Base-by-base conservation (phyloP, 1,139 yeast species). In the Meyerozyma elateridarum region DNA sequence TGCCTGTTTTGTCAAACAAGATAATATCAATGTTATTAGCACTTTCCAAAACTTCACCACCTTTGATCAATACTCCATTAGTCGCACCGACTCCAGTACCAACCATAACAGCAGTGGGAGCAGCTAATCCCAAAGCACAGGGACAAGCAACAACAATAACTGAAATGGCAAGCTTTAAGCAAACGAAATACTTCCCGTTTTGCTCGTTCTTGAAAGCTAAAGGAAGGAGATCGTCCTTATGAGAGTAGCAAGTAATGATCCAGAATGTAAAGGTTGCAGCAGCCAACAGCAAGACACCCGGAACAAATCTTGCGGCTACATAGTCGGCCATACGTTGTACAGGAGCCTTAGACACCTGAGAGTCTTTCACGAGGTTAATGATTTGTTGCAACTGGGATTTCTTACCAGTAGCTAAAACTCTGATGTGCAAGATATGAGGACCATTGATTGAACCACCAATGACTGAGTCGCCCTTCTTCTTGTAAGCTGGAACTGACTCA, bases 91-190 rank as follows among this genome's bases (percentile, higher is more conserved):
- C 83, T 16, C 98, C 98, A 2, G 97, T 89, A 5, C 97, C 98
- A 4, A 91, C 98, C 96, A 91, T 89, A 4, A 93, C 85, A 0
- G 98, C 98, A 1, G 98, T 91, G 0, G 98, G 98, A 0, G 98
- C 95, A 6, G 96, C 96, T 33, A 91, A 68, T 2, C 98, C 98
- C 20, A 91, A 64, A 0, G 97, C 97, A 70, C 97, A 91, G 0
- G 98, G 98, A 59, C 98, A 91, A 0, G 98, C 98, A 30, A 91
- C 96, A 8, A 91, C 96, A 44, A 91, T 75, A 6, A 91, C 98
- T 4, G 95, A 81, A 25, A 93, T 91, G n/a, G 95, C 83, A 31
- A 89, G 68, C 47, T 84, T 79, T 37, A 91, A 60, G 49, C 95
- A 78, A 17, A 78, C 77, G 57, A 75, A 80, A 44, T 75, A 71